phyloP scores from a whole-genome alignment of 805 yeast genomes.

The Candida sithepensis region DNA sequence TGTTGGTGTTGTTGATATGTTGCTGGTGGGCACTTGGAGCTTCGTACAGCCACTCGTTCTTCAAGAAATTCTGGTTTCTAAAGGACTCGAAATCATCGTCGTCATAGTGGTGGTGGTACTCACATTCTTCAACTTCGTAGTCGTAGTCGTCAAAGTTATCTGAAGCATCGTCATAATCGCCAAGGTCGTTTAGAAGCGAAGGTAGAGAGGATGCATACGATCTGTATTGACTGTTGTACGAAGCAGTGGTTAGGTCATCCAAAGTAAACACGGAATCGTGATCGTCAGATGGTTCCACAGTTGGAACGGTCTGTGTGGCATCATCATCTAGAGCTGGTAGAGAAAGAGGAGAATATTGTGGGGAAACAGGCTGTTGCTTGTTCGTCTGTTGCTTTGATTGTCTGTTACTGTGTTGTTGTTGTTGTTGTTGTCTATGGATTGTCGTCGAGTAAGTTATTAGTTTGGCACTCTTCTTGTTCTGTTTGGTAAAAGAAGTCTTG shows the following conservation, averaged over 20 bases:
- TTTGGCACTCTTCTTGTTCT: slow-evolving; percentile 3
- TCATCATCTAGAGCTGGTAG: slow-evolving; percentile 1
- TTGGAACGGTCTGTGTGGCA: too few relatives aligned
- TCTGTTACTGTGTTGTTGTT: too few relatives aligned
- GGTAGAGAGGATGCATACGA: slow-evolving; percentile 21
- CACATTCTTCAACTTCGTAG: slow-evolving; percentile 3
- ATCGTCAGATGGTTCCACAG: too few relatives aligned
- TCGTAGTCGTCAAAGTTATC: slow-evolving; percentile 13
- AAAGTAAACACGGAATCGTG: slow-evolving; percentile 15
- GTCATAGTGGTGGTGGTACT: neutral
- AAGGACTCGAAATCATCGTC: neutral
- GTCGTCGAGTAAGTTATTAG: slow-evolving; percentile 19
- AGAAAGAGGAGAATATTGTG: neutral
- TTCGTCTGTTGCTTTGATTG: neutral
- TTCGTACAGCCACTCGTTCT: slow-evolving; percentile 1
- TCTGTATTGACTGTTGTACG: slow-evolving; percentile 15
- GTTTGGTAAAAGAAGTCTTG: slow-evolving; percentile 1
- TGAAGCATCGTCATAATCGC: slow-evolving; percentile 10
- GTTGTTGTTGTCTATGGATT: neutral
- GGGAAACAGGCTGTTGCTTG: too few relatives aligned
- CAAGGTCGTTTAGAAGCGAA: slow-evolving; percentile 18
- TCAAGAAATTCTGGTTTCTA: neutral
- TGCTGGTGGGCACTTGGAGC: neutral
- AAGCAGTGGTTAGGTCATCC: slow-evolving; percentile 20
- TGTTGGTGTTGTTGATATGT: neutral